Conservation (phyloP, 345 rosid species). For the Tarenaya hassleriana region DNA sequence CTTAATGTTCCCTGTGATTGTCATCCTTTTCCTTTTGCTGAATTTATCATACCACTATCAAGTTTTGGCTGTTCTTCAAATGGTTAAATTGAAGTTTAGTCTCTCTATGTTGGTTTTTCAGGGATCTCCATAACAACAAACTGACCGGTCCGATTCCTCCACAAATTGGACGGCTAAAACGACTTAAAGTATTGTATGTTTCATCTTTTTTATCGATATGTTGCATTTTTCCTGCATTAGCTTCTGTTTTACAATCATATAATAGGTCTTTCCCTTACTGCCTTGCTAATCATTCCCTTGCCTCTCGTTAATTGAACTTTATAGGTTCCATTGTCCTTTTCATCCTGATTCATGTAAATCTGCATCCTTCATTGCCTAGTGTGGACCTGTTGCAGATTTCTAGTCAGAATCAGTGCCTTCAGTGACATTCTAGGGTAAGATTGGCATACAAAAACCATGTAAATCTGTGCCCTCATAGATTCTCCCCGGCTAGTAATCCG, state of each 20-base stretch:
- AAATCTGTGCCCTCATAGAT: conserved; percentile 8
- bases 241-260: neutral
- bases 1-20: neutral
- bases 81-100: conserved; percentile 3
- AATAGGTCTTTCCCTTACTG: conserved; percentile 84
- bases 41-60: neutral
- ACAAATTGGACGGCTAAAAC: conserved; percentile 83
- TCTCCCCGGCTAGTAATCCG: too few species aligned
- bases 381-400: conserved; percentile 6
- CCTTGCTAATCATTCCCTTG: conserved; percentile 65
- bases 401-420: conserved; percentile 16
- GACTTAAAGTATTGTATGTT: conserved; percentile 71
- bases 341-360: conserved; percentile 23
- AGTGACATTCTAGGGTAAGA: conserved; percentile 15
- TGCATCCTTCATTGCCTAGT: conserved; percentile 8
- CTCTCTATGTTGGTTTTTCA: conserved; percentile 25
- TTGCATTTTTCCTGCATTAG: neutral
- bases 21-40: neutral
- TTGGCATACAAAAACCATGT: conserved; percentile 17
- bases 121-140: conserved; percentile 97
- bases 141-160: conserved; percentile 96
- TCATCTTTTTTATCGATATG: conserved; percentile 1
- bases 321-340: neutral
- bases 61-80: neutral
- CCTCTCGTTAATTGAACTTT: conserved; percentile 44